Base-by-base conservation (phyloP, 1,139 yeast species). In the Yamadazyma triangularis region DNA sequence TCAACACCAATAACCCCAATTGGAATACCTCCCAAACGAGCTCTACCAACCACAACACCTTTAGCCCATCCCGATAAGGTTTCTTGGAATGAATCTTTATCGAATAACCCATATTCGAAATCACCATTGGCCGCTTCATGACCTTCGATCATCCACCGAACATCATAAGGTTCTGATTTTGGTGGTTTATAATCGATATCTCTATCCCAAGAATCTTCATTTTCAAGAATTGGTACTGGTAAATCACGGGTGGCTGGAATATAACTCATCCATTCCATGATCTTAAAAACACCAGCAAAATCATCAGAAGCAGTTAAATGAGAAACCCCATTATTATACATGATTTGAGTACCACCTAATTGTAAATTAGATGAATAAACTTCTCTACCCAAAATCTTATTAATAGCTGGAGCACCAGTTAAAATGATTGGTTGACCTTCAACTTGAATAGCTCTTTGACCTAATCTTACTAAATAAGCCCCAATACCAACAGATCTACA, bases 401-500 rank as follows among this genome's bases (percentile, higher is more conserved):
- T 91, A 58, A 91, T 87, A 38, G 98, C 97, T 36, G 96, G 96
- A 37, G 98, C 98, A 73, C 98, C 98, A 35, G 98, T 91, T 55
- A 91, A 79, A 48, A 91, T 91, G 48, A 91, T 88, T 37, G 98
- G 98, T 65, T 91, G 97, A 30, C 98, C 98, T 58, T 91, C 97
- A 48, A 91, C 84, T 70, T 91, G 98, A 53, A 91, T 89, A 28
- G 97, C 95, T 73, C 98, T 85, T 73, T 91, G 97, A 54, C 98
- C 98, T 44, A 91, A 76, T 64, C 98, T 83, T 27, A 91, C 98
- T 57, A 91, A 74, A 58, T 91, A 91, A 28, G 98, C 98, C 72
- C 98, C 98, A 60, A 91, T 91, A 79, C 98, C 98, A 51, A 91
- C 98, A 28, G 97, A 88, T 72, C 98, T 81, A 69, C 97, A 89